A percentile compares a stretch with the other conserved stretches of the same genome.
Evolutionary conservation across 805 yeast species (phyloP).

Genomic region (Ogataea chonburiensis): DNA sequence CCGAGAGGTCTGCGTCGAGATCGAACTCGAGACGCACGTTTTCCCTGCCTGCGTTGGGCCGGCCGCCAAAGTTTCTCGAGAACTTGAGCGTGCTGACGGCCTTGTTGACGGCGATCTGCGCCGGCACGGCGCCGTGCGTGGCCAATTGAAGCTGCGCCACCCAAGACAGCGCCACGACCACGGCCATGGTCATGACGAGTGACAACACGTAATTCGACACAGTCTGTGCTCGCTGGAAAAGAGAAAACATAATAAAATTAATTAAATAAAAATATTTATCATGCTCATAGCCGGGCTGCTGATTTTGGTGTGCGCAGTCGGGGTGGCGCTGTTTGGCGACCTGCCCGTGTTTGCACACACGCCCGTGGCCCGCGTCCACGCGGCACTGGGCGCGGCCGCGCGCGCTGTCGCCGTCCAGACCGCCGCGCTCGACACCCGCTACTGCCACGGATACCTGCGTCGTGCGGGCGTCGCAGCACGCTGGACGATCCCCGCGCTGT

Average conservation of each 20-base stretch:
- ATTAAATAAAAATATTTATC: constrained; percentile 1
- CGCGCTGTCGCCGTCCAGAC: no score
- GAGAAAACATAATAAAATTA: constrained; percentile 17
- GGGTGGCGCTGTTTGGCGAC: constrained; percentile 48
- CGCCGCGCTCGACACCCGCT: constrained; percentile 4
- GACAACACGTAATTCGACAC: constrained; percentile 55
- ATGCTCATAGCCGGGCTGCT: constrained; percentile 11
- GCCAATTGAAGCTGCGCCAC: constrained; percentile 45
- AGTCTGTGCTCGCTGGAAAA: constrained; percentile 39
- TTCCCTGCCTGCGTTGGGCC: constrained; percentile 67
- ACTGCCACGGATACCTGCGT: constrained; percentile 25
- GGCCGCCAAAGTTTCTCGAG: constrained; percentile 52
- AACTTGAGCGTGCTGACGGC: constrained; percentile 25
- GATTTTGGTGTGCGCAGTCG: constrained; percentile 19
- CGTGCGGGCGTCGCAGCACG: constrained; percentile 21
- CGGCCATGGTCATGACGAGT: constrained; percentile 46
- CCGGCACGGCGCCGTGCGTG: constrained; percentile 44
- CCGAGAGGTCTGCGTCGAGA: constrained; percentile 67
- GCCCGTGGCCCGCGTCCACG: background rate
- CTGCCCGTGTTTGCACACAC: constrained; percentile 42
- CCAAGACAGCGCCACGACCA: constrained; percentile 47
- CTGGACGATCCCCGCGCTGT: constrained; percentile 46
- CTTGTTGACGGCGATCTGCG: constrained; percentile 17
- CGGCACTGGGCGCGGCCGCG: background rate
- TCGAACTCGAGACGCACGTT: constrained; percentile 72